These are phyloP conservation scores for Candida anglica DNA, from an alignment of 805 yeast species.

Conservation along the genomic window DNA sequence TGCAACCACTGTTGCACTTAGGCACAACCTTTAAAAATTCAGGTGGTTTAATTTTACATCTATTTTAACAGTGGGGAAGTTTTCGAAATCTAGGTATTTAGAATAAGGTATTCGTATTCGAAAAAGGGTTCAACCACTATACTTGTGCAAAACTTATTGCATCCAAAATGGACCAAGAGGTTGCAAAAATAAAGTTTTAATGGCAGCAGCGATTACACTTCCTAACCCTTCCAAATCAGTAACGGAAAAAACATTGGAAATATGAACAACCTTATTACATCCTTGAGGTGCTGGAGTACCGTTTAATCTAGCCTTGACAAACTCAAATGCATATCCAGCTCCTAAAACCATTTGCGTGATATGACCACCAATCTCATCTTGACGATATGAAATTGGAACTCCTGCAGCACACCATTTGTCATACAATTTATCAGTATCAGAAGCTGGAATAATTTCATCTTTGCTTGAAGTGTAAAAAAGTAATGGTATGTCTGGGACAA, in stretches of 20 bases:
- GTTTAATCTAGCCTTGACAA: constrained; percentile 13
- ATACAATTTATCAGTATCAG: constrained; percentile 11
- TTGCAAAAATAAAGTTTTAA: neutral
- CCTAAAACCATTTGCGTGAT: constrained; percentile 12
- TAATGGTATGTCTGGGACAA: constrained; percentile 16
- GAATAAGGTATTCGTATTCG: too few species aligned
- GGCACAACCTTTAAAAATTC: too few species aligned
- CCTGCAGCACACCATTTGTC: constrained; percentile 21
- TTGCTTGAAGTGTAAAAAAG: constrained; percentile 15
- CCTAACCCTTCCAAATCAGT: constrained; percentile 2
- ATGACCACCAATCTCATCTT: constrained; percentile 11
- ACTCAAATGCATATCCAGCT: constrained; percentile 14
- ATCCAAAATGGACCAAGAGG: constrained; percentile 6
- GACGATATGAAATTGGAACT: constrained; percentile 9
- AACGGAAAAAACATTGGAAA: constrained; percentile 1
- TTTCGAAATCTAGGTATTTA: too few species aligned
- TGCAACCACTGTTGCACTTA: too few species aligned
- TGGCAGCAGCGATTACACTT: neutral
- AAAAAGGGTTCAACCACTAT: too few species aligned
- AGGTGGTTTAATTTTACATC: too few species aligned
- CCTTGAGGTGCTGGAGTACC: constrained; percentile 13
- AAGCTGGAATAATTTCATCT: constrained; percentile 15
- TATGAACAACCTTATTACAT: constrained; percentile 6
- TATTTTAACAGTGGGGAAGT: too few species aligned
- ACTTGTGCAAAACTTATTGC: too few species aligned